Percentiles rank a stretch among this genome's conserved stretches.
Conservation (phyloP, 2,329 filamentous ascomycete species). For the Aureobasidium zeae region DNA sequence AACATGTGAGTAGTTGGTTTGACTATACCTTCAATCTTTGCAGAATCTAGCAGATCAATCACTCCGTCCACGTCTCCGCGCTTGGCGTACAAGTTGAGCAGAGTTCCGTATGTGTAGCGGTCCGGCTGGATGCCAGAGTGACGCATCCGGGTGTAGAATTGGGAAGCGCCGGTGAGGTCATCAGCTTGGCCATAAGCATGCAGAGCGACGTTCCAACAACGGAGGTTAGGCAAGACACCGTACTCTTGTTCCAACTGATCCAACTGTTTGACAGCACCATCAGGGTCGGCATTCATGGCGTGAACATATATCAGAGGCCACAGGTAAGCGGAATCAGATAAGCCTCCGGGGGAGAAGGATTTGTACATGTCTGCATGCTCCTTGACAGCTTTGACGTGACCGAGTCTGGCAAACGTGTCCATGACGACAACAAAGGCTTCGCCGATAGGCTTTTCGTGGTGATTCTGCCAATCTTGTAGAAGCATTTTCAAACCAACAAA, state of each 20-base stretch:
- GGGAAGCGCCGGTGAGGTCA: slow-evolving; percentile 57
- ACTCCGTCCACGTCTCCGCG: slow-evolving; percentile 66
- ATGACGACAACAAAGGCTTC: slow-evolving; percentile 17
- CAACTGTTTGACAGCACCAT: slow-evolving; percentile 52
- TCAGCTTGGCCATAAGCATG: slow-evolving; percentile 57
- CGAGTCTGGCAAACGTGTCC: slow-evolving; percentile 27
- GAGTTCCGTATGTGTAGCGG: slow-evolving; percentile 56
- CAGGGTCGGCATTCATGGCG: slow-evolving; percentile 57
- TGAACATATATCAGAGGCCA: slow-evolving; percentile 59
- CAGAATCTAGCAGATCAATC: slow-evolving; percentile 53
- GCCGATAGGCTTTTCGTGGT: slow-evolving; percentile 23
- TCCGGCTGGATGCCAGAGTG: slow-evolving; percentile 45
- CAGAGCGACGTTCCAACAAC: slow-evolving; percentile 69
- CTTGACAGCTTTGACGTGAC: slow-evolving; percentile 27
- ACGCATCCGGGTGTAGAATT: slow-evolving; percentile 54
- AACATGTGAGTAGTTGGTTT: slow-evolving; percentile 49
- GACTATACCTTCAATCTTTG: slow-evolving; percentile 43
- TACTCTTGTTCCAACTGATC: slow-evolving; percentile 50
- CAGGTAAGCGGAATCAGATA: slow-evolving; percentile 15
- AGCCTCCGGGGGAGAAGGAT: background rate
- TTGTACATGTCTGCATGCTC: slow-evolving; percentile 19
- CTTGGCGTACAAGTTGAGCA: slow-evolving; percentile 63
- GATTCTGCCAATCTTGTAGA: slow-evolving; percentile 17
- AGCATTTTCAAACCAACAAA: background rate
- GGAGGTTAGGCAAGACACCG: slow-evolving; percentile 46